Percentiles rank a stretch among this genome's conserved stretches.
Conservation (phyloP, 176 grass and related monocot species). For the Oryza rufipogon region DNA sequence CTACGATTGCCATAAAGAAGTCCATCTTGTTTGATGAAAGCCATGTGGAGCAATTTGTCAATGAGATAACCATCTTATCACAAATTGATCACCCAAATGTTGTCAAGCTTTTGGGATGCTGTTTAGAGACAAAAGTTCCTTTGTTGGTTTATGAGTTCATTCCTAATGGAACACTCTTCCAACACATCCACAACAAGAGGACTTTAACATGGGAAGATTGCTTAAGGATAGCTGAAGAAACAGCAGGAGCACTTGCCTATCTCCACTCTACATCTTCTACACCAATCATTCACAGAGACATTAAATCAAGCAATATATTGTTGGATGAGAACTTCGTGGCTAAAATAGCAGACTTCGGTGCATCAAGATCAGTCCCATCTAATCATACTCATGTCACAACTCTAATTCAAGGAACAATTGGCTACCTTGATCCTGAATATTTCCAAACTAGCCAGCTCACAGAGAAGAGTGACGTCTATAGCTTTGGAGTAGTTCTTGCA, state of each 20-base stretch:
- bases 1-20: conserved; percentile 56
- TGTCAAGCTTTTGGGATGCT: conserved; percentile 64
- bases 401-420: conserved; percentile 63
- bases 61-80: conserved; percentile 57
- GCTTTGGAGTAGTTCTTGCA: conserved; percentile 64
- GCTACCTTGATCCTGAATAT: conserved; percentile 67
- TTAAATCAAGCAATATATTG: conserved; percentile 64
- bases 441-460: conserved; percentile 50
- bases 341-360: conserved; percentile 65
- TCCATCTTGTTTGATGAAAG: conserved; percentile 58
- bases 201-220: conserved; percentile 49
- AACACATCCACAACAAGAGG: conserved; percentile 18
- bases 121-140: conserved; percentile 52
- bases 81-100: conserved; percentile 53
- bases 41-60: conserved; percentile 64
- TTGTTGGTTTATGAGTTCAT: conserved; percentile 65
- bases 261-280: conserved; percentile 43
- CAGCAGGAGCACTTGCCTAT: conserved; percentile 49
- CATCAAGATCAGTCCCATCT: conserved; percentile 58
- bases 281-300: conserved; percentile 67
- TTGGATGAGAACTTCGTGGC: conserved; percentile 55
- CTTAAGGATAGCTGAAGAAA: conserved; percentile 50
- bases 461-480: conserved; percentile 61
- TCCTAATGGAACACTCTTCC: conserved; percentile 63
- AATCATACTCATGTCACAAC: conserved; percentile 65